Conservation (phyloP, 1,284 basidiomycete genomes). For the Stereum hirsutum region DNA sequence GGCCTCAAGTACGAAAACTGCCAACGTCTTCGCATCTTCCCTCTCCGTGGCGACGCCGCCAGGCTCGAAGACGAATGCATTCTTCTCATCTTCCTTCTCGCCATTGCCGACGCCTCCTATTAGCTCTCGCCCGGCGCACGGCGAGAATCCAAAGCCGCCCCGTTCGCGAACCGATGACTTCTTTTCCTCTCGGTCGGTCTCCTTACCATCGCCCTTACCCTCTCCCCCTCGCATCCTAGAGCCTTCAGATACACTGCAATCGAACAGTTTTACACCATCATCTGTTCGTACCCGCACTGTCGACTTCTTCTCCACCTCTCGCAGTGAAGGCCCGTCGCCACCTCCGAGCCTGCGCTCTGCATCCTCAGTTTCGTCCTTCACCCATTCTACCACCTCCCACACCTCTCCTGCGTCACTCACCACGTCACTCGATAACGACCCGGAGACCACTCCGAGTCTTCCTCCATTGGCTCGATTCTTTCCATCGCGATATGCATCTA, state of each 20-base stretch:
- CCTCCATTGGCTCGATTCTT: too few relatives aligned
- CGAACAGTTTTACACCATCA: too few relatives aligned
- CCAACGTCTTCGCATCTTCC: background rate
- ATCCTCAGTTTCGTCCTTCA: background rate
- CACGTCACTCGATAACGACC: slow-evolving; percentile 18
- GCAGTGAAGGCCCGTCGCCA: background rate
- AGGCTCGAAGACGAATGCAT: background rate
- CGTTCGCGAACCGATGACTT: too few relatives aligned
- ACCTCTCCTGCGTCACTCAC: slow-evolving; percentile 2
- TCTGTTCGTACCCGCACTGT: background rate
- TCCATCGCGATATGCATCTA: too few relatives aligned
- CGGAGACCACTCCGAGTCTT: slow-evolving; percentile 21
- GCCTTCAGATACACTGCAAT: background rate
- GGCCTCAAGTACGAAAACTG: background rate
- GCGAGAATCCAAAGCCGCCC: too few relatives aligned
- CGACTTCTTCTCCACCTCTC: background rate
- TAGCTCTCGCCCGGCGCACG: too few relatives aligned
- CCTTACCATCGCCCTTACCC: background rate
- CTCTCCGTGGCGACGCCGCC: background rate
- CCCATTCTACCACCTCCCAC: slow-evolving; percentile 1
- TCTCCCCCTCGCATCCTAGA: background rate
- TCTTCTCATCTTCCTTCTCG: background rate
- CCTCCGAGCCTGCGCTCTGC: background rate
- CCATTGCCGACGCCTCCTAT: too few relatives aligned
- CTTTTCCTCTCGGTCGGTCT: too few relatives aligned